Percentiles rank a stretch among this genome's conserved stretches.
These are phyloP conservation scores for Salix viminalis DNA, from an alignment of 345 rosid genomes.

Conservation along the genomic window DNA sequence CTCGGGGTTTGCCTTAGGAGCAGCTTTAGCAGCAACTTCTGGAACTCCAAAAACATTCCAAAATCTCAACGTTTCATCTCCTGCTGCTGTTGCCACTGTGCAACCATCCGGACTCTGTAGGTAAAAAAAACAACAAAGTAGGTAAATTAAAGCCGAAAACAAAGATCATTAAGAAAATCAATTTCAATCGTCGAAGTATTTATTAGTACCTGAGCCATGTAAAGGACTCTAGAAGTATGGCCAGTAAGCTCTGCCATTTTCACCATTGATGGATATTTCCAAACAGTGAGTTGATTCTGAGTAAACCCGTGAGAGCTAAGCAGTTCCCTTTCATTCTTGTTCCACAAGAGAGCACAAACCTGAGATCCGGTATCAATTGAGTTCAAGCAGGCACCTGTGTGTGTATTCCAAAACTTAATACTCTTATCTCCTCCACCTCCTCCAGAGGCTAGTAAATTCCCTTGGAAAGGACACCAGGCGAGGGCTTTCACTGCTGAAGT, in stretches of 20 bases:
- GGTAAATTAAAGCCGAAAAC: neutral
- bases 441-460: slow-evolving; percentile 39
- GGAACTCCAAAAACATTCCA: slow-evolving; percentile 29
- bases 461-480: slow-evolving; percentile 58
- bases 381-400: slow-evolving; percentile 23
- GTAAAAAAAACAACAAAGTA: neutral
- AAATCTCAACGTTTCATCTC: slow-evolving; percentile 22
- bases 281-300: slow-evolving; percentile 40
- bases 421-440: slow-evolving; percentile 16
- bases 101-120: slow-evolving; percentile 25
- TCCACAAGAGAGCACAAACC: slow-evolving; percentile 46
- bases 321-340: slow-evolving; percentile 44
- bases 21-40: slow-evolving; percentile 10
- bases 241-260: slow-evolving; percentile 41
- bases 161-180: neutral
- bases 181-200: neutral
- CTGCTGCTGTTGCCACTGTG: slow-evolving; percentile 30
- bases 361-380: slow-evolving; percentile 38
- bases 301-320: slow-evolving; percentile 48
- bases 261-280: slow-evolving; percentile 51
- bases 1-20: slow-evolving; percentile 3
- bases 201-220: slow-evolving; percentile 40
- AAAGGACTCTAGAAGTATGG: slow-evolving; percentile 47
- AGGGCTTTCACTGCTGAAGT: slow-evolving; percentile 52
- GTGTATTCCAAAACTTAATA: slow-evolving; percentile 21